A percentile compares a stretch with the other conserved stretches of the same genome.
phyloP scores from a whole-genome alignment of 2,329 filamentous ascomycete genomes.

The Acephala macrosclerotiorum region DNA sequence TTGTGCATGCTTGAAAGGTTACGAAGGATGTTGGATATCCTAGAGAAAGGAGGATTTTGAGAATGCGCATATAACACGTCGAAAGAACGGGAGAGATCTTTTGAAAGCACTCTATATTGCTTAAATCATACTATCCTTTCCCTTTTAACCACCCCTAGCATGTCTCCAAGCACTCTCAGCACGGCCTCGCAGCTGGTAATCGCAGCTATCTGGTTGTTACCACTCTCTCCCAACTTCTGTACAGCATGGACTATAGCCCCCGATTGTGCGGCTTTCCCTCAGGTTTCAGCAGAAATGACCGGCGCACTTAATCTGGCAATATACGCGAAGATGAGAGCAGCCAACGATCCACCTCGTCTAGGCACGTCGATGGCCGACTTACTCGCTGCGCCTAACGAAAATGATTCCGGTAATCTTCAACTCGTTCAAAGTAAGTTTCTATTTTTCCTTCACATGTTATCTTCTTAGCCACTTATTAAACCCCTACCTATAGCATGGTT shows the following conservation, averaged over 20 bases:
- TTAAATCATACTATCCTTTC: neutral
- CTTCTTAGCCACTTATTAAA: neutral
- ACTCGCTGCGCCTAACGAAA: constrained; percentile 5
- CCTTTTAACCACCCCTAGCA: neutral
- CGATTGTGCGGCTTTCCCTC: constrained; percentile 4
- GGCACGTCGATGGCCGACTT: constrained; percentile 3
- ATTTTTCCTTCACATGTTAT: neutral
- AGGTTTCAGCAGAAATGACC: constrained; percentile 1
- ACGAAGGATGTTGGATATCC: no score
- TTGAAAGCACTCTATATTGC: neutral
- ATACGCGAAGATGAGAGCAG: constrained; percentile 3
- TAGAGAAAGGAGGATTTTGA: no score
- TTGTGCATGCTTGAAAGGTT: no score
- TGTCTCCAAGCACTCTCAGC: neutral
- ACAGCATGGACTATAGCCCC: constrained; percentile 9
- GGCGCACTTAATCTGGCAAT: neutral
- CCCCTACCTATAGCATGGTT: neutral
- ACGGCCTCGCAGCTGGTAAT: neutral
- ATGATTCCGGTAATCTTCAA: neutral
- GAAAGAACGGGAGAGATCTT: neutral
- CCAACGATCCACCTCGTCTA: neutral
- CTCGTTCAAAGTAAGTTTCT: neutral
- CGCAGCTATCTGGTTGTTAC: neutral
- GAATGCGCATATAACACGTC: neutral
- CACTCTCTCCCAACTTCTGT: neutral